Conservation (phyloP, 352 stramenopile species). For the Phytophthora tentaculata region DNA sequence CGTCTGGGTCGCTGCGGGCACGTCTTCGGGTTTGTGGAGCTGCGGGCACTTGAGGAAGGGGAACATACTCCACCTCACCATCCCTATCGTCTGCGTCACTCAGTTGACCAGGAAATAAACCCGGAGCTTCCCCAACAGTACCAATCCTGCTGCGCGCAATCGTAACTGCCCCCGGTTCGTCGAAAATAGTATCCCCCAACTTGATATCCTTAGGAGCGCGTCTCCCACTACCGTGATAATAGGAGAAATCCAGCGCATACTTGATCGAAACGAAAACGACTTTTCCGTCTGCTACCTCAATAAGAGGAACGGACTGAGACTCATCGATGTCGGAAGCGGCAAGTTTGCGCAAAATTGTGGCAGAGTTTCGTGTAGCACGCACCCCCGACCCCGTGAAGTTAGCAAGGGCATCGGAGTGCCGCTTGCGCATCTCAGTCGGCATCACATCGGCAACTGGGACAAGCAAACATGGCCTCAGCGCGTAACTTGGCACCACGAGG, state of each 20-base stretch:
- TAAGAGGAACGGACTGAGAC: neutral
- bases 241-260: conserved; percentile 12
- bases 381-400: neutral
- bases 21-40: neutral
- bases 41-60: no score
- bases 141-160: no score
- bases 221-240: neutral
- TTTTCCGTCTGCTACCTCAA: neutral
- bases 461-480: conserved; percentile 4
- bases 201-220: neutral
- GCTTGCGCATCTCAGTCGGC: conserved; percentile 10
- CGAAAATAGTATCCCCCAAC: conserved; percentile 6
- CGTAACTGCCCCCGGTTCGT: neutral
- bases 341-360: neutral
- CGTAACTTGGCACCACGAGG: neutral
- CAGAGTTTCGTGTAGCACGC: neutral
- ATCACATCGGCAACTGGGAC: conserved; percentile 14
- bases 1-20: neutral
- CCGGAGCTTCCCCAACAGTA: neutral
- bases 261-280: conserved; percentile 6
- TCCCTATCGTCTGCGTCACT: conserved; percentile 13
- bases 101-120: neutral
- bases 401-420: neutral
- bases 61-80: neutral
- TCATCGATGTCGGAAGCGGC: conserved; percentile 4